Conservation (phyloP, 257 asterid species). For the Capsicum rhomboideum region DNA sequence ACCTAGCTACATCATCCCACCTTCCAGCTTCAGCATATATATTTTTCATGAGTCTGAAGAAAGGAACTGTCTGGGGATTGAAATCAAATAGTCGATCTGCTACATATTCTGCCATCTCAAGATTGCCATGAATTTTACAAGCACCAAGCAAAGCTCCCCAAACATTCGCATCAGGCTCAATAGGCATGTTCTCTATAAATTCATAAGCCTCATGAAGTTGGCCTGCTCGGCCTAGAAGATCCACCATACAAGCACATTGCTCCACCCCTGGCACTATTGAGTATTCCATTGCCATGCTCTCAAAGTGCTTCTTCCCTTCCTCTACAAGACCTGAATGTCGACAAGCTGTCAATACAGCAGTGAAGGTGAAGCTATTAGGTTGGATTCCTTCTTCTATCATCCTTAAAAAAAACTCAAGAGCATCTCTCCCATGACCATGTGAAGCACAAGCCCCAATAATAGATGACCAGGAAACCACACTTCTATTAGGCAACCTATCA, state of each 20-base stretch:
- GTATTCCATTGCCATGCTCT: slow-evolving; percentile 11
- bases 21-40: slow-evolving; percentile 9
- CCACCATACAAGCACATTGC: slow-evolving; percentile 8
- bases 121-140: slow-evolving; percentile 13
- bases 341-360: slow-evolving; percentile 15
- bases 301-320: slow-evolving; percentile 15
- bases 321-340: slow-evolving; percentile 14
- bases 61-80: slow-evolving; percentile 3
- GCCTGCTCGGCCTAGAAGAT: slow-evolving; percentile 16
- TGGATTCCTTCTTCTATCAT: slow-evolving; percentile 11
- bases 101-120: slow-evolving; percentile 9
- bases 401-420: slow-evolving; percentile 6
- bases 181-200: slow-evolving; percentile 9
- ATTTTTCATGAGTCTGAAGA: slow-evolving; percentile 10
- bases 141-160: slow-evolving; percentile 22
- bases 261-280: slow-evolving; percentile 8
- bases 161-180: slow-evolving; percentile 5
- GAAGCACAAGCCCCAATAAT: slow-evolving; percentile 15
- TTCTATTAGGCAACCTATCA: slow-evolving; percentile 2
- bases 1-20: slow-evolving; percentile 14
- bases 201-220: slow-evolving; percentile 11
- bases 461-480: slow-evolving; percentile 13
- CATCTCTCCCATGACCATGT: slow-evolving; percentile 12
- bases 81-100: slow-evolving; percentile 7
- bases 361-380: slow-evolving; percentile 13